Conservation (phyloP, 305 asterid species). For the Salvia sclarea region DNA sequence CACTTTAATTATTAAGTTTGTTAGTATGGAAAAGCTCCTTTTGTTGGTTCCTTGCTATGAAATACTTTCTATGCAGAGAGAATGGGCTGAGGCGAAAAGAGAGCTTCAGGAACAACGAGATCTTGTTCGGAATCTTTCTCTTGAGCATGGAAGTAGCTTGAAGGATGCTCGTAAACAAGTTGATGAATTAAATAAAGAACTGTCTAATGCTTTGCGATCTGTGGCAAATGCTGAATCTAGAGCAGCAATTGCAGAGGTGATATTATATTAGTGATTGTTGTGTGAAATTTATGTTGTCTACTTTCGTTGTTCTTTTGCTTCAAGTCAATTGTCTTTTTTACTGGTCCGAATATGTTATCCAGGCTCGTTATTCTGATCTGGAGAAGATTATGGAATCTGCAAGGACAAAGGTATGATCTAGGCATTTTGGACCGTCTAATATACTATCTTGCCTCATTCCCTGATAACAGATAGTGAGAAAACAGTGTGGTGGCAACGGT, state of each 20-base stretch:
- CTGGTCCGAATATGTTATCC: slow-evolving; percentile 32
- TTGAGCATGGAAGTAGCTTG: slow-evolving; percentile 63
- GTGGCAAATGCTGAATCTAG: slow-evolving; percentile 78
- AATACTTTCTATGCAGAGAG: slow-evolving; percentile 54
- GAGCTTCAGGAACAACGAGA: slow-evolving; percentile 88
- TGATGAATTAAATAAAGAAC: slow-evolving; percentile 70
- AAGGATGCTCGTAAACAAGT: slow-evolving; percentile 60
- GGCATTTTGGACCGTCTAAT: neutral
- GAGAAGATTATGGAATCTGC: slow-evolving; percentile 61
- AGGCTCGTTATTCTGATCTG: slow-evolving; percentile 76
- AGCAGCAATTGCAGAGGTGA: slow-evolving; percentile 87
- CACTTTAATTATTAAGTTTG: neutral
- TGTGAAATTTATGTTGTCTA: slow-evolving; percentile 1
- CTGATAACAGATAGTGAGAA: neutral
- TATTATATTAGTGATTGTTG: slow-evolving; percentile 1
- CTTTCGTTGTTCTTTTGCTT: neutral
- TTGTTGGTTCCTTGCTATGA: slow-evolving; percentile 21
- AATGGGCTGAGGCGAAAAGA: slow-evolving; percentile 91
- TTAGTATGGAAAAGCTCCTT: neutral
- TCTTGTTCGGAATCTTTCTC: slow-evolving; percentile 61
- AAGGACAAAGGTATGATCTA: slow-evolving; percentile 52
- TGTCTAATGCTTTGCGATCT: slow-evolving; percentile 61
- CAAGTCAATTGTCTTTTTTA: slow-evolving; percentile 25
- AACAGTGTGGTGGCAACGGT: neutral
- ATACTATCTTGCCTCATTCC: slow-evolving; percentile 1